Conservation (phyloP, 2,329 filamentous ascomycete genomes). For the Madurella mycetomatis region DNA sequence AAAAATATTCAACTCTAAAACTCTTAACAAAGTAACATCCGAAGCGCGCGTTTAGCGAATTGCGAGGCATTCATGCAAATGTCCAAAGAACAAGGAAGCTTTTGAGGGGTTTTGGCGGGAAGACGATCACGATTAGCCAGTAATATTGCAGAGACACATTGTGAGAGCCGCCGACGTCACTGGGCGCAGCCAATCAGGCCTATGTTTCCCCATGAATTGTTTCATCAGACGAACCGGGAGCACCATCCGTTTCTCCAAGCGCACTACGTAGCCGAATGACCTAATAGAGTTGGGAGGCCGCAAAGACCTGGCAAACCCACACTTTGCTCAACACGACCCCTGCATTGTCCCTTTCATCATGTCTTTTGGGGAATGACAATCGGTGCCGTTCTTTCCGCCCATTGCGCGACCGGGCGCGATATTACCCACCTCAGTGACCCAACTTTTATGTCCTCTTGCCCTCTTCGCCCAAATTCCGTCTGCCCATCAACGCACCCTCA, state of each 20-base stretch:
- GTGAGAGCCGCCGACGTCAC: slow-evolving; percentile 16
- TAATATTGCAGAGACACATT: neutral
- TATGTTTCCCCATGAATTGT: neutral
- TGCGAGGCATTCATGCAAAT: neutral
- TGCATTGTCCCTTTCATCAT: neutral
- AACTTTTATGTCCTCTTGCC: neutral
- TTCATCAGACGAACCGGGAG: too few species aligned
- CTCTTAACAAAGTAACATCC: neutral
- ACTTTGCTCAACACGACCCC: neutral
- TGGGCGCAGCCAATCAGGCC: neutral
- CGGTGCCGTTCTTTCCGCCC: slow-evolving; percentile 1
- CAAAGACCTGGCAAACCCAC: neutral
- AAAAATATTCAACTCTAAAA: neutral
- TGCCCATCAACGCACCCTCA: neutral
- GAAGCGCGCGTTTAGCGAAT: slow-evolving; percentile 4
- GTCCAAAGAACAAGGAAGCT: neutral
- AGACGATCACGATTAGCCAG: neutral
- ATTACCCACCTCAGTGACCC: neutral
- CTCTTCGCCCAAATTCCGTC: neutral
- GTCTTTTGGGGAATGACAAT: neutral
- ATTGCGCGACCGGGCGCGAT: neutral
- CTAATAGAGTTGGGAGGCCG: neutral
- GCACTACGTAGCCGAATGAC: slow-evolving; percentile 5
- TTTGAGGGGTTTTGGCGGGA: neutral
- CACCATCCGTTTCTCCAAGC: slow-evolving; percentile 10